Conservation (phyloP, 1,139 yeast genomes). For the Debaryomyces psychrophilus region DNA sequence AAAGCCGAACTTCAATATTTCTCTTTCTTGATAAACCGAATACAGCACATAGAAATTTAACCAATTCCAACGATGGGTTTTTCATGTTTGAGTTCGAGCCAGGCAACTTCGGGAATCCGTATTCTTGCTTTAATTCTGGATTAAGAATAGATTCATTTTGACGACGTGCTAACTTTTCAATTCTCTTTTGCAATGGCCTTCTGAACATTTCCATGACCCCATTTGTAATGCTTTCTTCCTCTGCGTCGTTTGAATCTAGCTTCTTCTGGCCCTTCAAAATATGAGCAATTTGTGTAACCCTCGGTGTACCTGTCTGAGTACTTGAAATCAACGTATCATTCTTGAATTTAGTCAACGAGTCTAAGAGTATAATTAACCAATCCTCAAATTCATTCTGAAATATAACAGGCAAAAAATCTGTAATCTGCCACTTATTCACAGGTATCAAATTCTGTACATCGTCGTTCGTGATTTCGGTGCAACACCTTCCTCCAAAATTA, state of each 20-base stretch:
- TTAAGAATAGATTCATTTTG: conserved; percentile 76
- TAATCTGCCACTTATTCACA: conserved; percentile 79
- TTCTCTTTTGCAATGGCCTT: conserved; percentile 65
- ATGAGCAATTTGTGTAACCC: conserved; percentile 68
- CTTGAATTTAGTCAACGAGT: conserved; percentile 65
- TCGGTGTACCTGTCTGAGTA: conserved; percentile 51
- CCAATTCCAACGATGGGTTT: conserved; percentile 80
- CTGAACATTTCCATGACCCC: conserved; percentile 58
- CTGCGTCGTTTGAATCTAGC: conserved; percentile 32
- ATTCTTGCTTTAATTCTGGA: conserved; percentile 65
- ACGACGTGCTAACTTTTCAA: conserved; percentile 63
- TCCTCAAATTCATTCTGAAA: conserved; percentile 83
- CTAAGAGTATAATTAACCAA: conserved; percentile 80
- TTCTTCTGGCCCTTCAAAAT: conserved; percentile 49
- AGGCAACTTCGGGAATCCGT: conserved; percentile 70
- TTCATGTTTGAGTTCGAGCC: conserved; percentile 65
- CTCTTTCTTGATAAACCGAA: conserved; percentile 67
- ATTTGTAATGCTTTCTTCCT: conserved; percentile 37
- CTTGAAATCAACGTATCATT: conserved; percentile 39
- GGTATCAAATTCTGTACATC: conserved; percentile 63
- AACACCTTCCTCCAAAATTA: conserved; percentile 84
- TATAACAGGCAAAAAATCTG: conserved; percentile 70
- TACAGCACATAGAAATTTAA: conserved; percentile 74
- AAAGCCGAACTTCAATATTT: conserved; percentile 69
- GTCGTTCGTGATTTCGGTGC: conserved; percentile 57